Conservation (phyloP, 2,329 filamentous ascomycete genomes). For the Dactylellina cionopaga region DNA sequence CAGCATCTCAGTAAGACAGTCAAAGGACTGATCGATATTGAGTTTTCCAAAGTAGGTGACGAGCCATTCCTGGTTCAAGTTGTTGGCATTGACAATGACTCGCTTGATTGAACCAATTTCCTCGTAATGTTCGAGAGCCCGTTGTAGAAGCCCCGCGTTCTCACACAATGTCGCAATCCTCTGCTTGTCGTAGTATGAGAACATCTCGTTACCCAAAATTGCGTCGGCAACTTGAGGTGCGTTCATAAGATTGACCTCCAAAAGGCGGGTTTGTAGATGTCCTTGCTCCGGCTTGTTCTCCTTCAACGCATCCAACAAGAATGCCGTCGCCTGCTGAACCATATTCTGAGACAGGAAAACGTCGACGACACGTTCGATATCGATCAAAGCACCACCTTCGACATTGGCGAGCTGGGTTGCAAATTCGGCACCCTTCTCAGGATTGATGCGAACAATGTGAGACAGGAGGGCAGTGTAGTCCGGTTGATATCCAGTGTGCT, state of each 20-base stretch:
- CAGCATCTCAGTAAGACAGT: conserved; percentile 95
- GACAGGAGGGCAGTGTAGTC: conserved; percentile 92
- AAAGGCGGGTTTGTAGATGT: conserved; percentile 87
- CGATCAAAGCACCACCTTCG: conserved; percentile 85
- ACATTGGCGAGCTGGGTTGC: conserved; percentile 91
- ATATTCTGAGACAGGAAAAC: conserved; percentile 98
- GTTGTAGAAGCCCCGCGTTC: conserved; percentile 84
- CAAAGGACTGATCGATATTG: conserved; percentile 92
- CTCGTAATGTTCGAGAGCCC: conserved; percentile 93
- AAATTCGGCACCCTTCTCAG: conserved; percentile 94
- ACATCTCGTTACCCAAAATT: conserved; percentile 98
- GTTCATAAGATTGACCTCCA: conserved; percentile 98
- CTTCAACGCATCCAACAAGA: conserved; percentile 92
- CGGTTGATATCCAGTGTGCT: conserved; percentile 86
- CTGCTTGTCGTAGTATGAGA: conserved; percentile 92
- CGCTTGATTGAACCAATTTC: conserved; percentile 91
- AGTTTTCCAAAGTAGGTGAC: conserved; percentile 92
- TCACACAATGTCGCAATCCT: conserved; percentile 92
- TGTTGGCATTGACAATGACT: conserved; percentile 81
- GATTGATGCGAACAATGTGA: conserved; percentile 89
- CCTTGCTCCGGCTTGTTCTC: conserved; percentile 94
- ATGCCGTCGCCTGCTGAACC: conserved; percentile 98
- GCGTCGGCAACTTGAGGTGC: conserved; percentile 97
- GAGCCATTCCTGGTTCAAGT: conserved; percentile 86
- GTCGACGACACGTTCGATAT: conserved; percentile 93